Conservation (phyloP, 371 early-diverging fungal genomes). For the Coemansia sp. region DNA sequence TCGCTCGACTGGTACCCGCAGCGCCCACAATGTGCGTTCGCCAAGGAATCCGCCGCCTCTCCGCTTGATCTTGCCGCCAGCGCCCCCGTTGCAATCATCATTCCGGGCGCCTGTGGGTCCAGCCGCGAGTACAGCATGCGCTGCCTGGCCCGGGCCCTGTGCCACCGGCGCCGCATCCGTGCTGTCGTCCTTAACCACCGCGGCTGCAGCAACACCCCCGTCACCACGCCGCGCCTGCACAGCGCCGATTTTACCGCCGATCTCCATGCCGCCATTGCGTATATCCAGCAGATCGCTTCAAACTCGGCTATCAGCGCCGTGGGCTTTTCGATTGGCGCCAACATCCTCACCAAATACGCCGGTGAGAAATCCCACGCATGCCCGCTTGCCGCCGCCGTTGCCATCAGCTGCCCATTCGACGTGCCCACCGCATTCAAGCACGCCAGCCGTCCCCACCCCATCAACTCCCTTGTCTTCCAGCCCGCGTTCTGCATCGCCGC, state of each 20-base stretch:
- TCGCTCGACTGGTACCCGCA: constrained; percentile 78
- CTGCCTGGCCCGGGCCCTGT: constrained; percentile 62
- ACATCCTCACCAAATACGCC: constrained; percentile 83
- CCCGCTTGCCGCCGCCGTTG: constrained; percentile 70
- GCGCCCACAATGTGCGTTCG: constrained; percentile 16
- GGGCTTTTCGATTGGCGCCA: constrained; percentile 86
- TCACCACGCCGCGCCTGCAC: constrained; percentile 74
- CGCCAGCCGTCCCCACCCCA: constrained; percentile 46
- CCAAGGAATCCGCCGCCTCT: not conserved
- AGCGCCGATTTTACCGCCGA: constrained; percentile 80
- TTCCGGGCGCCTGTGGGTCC: constrained; percentile 85
- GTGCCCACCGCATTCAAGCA: not conserved
- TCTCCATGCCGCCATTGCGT: constrained; percentile 57
- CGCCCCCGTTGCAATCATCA: constrained; percentile 66
- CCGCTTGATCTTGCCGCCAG: constrained; percentile 50
- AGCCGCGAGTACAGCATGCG: constrained; percentile 81
- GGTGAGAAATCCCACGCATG: constrained; percentile 77
- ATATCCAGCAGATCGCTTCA: constrained; percentile 58
- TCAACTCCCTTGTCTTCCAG: constrained; percentile 62
- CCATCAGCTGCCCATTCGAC: constrained; percentile 75
- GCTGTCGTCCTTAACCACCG: constrained; percentile 81
- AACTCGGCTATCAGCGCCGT: constrained; percentile 66
- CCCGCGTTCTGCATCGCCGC: constrained; percentile 64
- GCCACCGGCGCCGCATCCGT: constrained; percentile 59
- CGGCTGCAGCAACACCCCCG: constrained; percentile 67